Evolutionary conservation across 1,139 yeast genomes (phyloP).

Genomic region (Magnusiomyces sp.): DNA sequence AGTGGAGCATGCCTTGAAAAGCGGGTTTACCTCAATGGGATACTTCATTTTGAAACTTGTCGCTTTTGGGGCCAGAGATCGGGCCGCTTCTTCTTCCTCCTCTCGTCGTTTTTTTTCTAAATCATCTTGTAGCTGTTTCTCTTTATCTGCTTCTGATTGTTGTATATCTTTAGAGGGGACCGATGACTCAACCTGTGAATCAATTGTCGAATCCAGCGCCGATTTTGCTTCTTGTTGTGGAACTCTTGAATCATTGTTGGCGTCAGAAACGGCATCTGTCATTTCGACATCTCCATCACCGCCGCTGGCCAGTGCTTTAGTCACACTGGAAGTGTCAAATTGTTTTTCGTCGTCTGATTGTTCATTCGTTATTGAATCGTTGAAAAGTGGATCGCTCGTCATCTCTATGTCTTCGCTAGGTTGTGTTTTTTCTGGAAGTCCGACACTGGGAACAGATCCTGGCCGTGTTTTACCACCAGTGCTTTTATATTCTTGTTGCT

Average conservation of each 20-base stretch:
- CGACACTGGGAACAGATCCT: no score
- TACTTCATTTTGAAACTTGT: conserved; percentile 19
- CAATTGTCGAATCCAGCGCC: not conserved
- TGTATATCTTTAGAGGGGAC: no score
- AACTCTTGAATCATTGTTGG: not conserved
- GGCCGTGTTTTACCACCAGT: not conserved
- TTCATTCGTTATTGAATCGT: no score
- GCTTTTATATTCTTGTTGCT: not conserved
- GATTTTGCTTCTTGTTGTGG: not conserved
- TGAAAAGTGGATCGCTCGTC: no score
- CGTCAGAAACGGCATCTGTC: not conserved
- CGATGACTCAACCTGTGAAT: not conserved
- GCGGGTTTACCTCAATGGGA: conserved; percentile 19
- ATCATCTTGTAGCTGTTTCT: no score
- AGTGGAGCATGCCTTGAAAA: conserved; percentile 16
- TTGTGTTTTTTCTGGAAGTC: no score
- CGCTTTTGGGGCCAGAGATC: not conserved
- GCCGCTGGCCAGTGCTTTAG: not conserved
- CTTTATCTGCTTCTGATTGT: no score
- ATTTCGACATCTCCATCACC: not conserved
- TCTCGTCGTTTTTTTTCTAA: no score
- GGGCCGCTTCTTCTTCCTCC: not conserved
- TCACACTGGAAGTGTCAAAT: no score
- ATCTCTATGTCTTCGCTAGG: no score
- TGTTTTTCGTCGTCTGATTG: no score